Evolutionary conservation across 306 rosid genomes (phyloP), one percentile per base, ranked within the genome.

Genomic region (Fragaria ananassa): DNA sequence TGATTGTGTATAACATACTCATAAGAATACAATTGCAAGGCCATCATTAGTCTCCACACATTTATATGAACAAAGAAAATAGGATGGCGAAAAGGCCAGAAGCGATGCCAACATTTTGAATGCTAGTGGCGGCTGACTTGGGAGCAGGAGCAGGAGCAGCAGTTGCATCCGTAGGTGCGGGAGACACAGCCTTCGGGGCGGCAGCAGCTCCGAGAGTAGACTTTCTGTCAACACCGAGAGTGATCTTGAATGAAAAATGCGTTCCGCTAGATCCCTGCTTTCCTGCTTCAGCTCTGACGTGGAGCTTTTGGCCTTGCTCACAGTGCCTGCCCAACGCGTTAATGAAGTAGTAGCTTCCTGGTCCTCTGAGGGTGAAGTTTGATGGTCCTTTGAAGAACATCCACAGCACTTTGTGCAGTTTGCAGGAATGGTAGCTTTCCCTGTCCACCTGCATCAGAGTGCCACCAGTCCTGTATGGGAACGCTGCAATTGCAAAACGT

Each of bases 261-360:
- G 70, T 42, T 11, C 91, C 91, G 10, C 83, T 75, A 0, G 68
- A 29, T 17, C 83, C 89, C 4, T 71, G 68, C 66, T 25, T 25
- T 12, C 70, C 82, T 2, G 47, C 3, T 29, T 31, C 46, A 47
- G 85, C 91, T 14, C 6, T 64, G 82, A 93, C 14, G 51, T 72
- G 56, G 67, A 93, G 90, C 88, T 85, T 93, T 12, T 83, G 91
- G 69, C 98, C 98, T 1, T 47, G 60, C 72, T 91, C 94, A 18
- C 98, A 93, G 51, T 88, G 97, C 85, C 81, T 90, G 2, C 98
- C 97, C 3, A 88, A 78, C 1, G 88, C 84, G 71, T 60, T 81
- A 41, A 80, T 83, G 87, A 72, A 93, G 82, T 70, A 93, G 76
- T 74, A 82, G 56, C 88, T 88, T 0, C 94, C 98, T 0, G 84